A percentile compares a stretch with the other conserved stretches of the same genome.
phyloP scores from a whole-genome alignment of 2,329 filamentous ascomycete species.

The Coniochaeta prunicola region DNA sequence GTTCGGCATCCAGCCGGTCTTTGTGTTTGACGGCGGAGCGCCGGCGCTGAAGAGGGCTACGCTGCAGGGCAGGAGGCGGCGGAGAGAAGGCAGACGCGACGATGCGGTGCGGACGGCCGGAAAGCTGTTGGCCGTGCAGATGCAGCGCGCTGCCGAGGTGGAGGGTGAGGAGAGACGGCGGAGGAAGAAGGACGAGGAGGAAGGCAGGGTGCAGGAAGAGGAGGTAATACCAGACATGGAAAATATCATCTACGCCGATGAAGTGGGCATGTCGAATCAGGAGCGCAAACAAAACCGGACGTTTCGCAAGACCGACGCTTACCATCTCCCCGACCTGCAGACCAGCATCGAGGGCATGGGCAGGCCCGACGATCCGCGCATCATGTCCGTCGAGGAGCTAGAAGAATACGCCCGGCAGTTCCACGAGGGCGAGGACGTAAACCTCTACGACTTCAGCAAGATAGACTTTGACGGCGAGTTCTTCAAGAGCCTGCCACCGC shows the following conservation, averaged over 20 bases:
- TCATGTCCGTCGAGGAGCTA: conserved; percentile 92
- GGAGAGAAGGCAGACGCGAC: conserved; percentile 81
- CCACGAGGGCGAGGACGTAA: conserved; percentile 83
- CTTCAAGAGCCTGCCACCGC: conserved; percentile 82
- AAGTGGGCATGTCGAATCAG: conserved; percentile 70
- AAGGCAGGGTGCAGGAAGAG: conserved; percentile 52
- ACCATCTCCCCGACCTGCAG: conserved; percentile 85
- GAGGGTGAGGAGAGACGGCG: conserved; percentile 61
- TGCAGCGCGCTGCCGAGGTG: conserved; percentile 84
- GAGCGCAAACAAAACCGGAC: conserved; percentile 68
- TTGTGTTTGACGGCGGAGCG: conserved; percentile 95
- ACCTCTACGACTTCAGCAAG: conserved; percentile 92
- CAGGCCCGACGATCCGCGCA: conserved; percentile 81
- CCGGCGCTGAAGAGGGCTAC: conserved; percentile 88
- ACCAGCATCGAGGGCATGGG: conserved; percentile 76
- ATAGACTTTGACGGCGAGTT: conserved; percentile 97
- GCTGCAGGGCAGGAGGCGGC: conserved; percentile 67
- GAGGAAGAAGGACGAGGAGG: conserved; percentile 25
- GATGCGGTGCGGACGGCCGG: conserved; percentile 90
- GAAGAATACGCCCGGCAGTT: conserved; percentile 93
- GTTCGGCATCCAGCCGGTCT: conserved; percentile 93
- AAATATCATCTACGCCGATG: conserved; percentile 83
- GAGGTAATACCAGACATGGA: conserved; percentile 54
- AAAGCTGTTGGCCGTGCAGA: conserved; percentile 86
- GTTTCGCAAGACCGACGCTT: conserved; percentile 89